phyloP scores from a whole-genome alignment of 495 filamentous ascomycete genomes.

The Aspergillus cavernicola region DNA sequence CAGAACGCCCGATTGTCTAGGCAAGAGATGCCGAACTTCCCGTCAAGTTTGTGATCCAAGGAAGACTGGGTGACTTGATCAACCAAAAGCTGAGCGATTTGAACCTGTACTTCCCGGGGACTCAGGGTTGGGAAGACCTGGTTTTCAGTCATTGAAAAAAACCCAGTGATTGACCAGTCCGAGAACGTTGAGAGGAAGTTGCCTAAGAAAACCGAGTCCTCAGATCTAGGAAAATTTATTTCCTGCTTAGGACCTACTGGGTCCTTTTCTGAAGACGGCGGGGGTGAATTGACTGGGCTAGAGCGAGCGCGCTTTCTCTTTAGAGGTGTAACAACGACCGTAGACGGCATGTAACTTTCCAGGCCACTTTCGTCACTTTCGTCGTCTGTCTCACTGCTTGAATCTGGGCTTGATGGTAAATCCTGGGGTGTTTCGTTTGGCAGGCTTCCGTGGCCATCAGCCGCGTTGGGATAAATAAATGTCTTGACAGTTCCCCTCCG shows the following conservation, averaged over 20 bases:
- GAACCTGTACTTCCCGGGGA: conserved; percentile 38
- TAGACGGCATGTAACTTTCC: conserved; percentile 22
- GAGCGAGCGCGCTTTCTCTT: conserved; percentile 43
- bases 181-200: conserved; percentile 45
- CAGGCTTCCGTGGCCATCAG: conserved; percentile 12
- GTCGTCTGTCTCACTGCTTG: conserved; percentile 31
- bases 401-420: conserved; percentile 22
- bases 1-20: conserved; percentile 27
- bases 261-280: conserved; percentile 30
- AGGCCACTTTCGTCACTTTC: conserved; percentile 29
- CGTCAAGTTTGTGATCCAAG: conserved; percentile 36
- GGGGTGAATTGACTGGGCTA: conserved; percentile 29
- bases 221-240: conserved; percentile 17
- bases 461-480: not conserved
- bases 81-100: conserved; percentile 45
- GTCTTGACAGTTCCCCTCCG: conserved; percentile 19
- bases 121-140: conserved; percentile 31
- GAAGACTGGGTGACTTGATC: conserved; percentile 50
- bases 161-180: conserved; percentile 42
- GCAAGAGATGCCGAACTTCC: conserved; percentile 25
- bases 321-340: conserved; percentile 21
- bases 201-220: conserved; percentile 39
- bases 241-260: conserved; percentile 22
- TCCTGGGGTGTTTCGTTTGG: not conserved
- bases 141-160: conserved; percentile 37